Conservation (phyloP, 306 rosid species). For the Dryas octopetala region DNA sequence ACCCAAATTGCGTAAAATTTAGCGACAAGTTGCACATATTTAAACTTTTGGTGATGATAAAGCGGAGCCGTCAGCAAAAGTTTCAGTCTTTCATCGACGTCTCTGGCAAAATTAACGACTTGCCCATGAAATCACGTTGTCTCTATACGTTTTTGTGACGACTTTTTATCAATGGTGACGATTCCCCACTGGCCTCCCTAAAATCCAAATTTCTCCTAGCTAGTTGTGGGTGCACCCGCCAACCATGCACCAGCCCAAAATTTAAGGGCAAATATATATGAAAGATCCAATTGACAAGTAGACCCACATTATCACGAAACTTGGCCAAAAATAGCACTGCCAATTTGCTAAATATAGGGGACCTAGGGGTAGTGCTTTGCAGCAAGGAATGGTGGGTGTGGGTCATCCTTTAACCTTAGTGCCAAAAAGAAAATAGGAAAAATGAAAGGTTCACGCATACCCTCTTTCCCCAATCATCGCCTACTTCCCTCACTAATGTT, state of each 20-base stretch:
- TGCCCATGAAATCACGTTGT: neutral
- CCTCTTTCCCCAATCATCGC: constrained; percentile 33
- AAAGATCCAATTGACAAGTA: neutral
- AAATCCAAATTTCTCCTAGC: neutral
- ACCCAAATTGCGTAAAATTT: neutral
- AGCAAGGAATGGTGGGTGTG: neutral
- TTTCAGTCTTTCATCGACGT: neutral
- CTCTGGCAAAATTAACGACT: no score
- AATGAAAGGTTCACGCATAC: constrained; percentile 20
- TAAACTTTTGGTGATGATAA: no score
- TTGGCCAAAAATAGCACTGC: neutral
- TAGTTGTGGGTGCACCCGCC: neutral
- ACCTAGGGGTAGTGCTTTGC: neutral
- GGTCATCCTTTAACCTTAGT: constrained; percentile 2
- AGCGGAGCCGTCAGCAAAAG: neutral
- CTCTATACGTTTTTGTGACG: neutral
- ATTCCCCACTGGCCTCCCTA: neutral
- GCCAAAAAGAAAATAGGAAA: neutral
- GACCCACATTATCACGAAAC: constrained; percentile 13
- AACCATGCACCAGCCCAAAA: neutral
- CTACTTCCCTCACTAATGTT: constrained; percentile 18
- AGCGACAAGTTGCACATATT: no score
- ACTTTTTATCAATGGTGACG: neutral
- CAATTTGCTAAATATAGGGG: constrained; percentile 1
- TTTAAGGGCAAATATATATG: neutral